Percentiles rank a stretch among this genome's conserved stretches.
Evolutionary conservation across 352 stramenopile genomes (phyloP).

Genomic region (Pythium oligandrum): DNA sequence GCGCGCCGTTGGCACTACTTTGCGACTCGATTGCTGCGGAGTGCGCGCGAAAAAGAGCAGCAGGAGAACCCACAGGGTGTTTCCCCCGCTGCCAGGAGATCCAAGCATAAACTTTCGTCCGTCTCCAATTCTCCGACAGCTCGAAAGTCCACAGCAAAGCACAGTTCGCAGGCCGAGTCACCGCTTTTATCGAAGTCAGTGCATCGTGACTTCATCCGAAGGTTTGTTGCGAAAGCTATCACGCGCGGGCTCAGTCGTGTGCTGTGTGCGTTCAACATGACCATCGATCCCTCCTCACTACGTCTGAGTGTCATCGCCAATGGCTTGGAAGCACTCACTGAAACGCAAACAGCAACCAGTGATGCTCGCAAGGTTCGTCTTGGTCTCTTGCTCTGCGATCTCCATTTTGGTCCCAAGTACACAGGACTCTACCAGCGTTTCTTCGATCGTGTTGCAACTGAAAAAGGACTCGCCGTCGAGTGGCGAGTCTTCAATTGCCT

Average conservation of each 20-base stretch:
- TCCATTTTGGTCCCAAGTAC: constrained; percentile 38
- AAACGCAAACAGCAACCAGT: constrained; percentile 4
- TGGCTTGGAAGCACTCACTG: neutral
- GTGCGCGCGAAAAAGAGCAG: constrained; percentile 6
- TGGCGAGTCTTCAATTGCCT: constrained; percentile 37
- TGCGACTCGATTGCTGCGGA: constrained; percentile 20
- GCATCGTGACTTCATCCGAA: constrained; percentile 22
- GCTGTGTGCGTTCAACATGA: constrained; percentile 34
- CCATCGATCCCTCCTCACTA: neutral
- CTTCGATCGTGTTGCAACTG: constrained; percentile 22
- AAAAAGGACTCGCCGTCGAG: constrained; percentile 21
- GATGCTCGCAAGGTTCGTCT: constrained; percentile 20
- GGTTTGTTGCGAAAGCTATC: constrained; percentile 28
- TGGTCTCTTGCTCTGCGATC: constrained; percentile 31
- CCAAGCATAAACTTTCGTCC: too few relatives aligned
- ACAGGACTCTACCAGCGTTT: constrained; percentile 31
- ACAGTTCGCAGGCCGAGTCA: too few relatives aligned
- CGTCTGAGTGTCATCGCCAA: too few relatives aligned
- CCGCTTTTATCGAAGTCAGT: constrained; percentile 8
- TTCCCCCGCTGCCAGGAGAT: too few relatives aligned
- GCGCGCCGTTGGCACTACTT: constrained; percentile 36
- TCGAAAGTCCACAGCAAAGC: too few relatives aligned
- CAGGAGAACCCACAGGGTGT: too few relatives aligned
- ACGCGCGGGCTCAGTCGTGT: constrained; percentile 25
- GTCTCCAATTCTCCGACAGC: too few relatives aligned